phyloP scores from a whole-genome alignment of 495 filamentous ascomycete species.

The Penicillium pancosmium region DNA sequence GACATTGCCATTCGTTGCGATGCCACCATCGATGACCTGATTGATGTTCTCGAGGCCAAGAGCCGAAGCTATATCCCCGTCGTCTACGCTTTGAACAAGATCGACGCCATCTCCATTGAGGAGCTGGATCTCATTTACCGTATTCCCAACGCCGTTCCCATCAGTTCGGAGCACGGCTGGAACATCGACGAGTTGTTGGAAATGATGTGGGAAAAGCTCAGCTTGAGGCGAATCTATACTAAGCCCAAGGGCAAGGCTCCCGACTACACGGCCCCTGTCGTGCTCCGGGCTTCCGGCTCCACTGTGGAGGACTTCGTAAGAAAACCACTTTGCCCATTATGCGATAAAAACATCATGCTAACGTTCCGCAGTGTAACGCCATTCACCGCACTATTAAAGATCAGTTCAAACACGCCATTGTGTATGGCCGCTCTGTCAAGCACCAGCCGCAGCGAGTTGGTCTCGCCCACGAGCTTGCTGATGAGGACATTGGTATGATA shows the following conservation, averaged over 20 bases:
- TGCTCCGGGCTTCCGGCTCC: slow-evolving; percentile 77
- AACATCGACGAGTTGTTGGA: slow-evolving; percentile 97
- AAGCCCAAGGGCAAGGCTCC: slow-evolving; percentile 96
- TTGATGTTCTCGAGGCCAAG: slow-evolving; percentile 95
- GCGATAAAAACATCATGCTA: slow-evolving; percentile 23
- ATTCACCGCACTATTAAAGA: slow-evolving; percentile 97
- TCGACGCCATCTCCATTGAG: slow-evolving; percentile 96
- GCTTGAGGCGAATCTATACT: slow-evolving; percentile 89
- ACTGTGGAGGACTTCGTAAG: slow-evolving; percentile 97
- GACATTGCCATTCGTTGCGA: slow-evolving; percentile 98
- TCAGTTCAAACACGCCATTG: slow-evolving; percentile 91
- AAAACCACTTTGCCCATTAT: not conserved
- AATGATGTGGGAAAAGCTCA: slow-evolving; percentile 97
- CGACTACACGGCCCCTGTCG: slow-evolving; percentile 90
- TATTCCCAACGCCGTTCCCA: slow-evolving; percentile 94
- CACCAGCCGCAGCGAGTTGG: slow-evolving; percentile 98
- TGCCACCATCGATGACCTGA: slow-evolving; percentile 87
- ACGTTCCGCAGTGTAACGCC: slow-evolving; percentile 74
- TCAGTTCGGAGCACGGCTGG: slow-evolving; percentile 98
- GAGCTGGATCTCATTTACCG: slow-evolving; percentile 94
- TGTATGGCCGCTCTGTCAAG: slow-evolving; percentile 97
- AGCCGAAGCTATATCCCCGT: slow-evolving; percentile 95
- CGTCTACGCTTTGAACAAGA: slow-evolving; percentile 98
- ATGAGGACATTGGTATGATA: slow-evolving; percentile 93
- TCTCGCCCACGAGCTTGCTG: slow-evolving; percentile 84